These are phyloP conservation scores for Magnolia kwangsiensis DNA, from an alignment of 164 flowering plant genomes.

Conservation along the genomic window DNA sequence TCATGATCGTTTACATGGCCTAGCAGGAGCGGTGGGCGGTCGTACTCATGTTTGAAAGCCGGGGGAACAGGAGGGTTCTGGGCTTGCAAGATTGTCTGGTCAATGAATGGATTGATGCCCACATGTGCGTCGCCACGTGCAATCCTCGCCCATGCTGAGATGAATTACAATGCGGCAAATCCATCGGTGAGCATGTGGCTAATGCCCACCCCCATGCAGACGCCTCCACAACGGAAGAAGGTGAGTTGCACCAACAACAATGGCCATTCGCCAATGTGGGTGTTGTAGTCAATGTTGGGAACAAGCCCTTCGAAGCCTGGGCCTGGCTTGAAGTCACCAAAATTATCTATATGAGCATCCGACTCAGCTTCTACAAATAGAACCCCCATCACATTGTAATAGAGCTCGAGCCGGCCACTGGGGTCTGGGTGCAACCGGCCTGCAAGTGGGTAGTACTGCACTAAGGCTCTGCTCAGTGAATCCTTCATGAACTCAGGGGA, in stretches of 20 bases:
- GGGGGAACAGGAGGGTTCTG: constrained; percentile 12
- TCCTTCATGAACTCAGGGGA: no score
- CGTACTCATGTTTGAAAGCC: constrained; percentile 11
- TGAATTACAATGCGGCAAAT: constrained; percentile 34
- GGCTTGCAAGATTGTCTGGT: constrained; percentile 22
- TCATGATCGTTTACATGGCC: constrained; percentile 19
- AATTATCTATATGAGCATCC: constrained; percentile 20
- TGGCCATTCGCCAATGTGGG: constrained; percentile 34
- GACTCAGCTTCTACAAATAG: constrained; percentile 37
- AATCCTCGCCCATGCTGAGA: constrained; percentile 44
- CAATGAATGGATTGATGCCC: constrained; percentile 24
- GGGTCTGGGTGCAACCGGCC: constrained; percentile 34
- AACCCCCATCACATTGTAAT: constrained; percentile 42
- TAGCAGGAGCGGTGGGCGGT: constrained; percentile 28
- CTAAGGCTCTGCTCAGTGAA: constrained; percentile 5
- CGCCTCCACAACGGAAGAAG: constrained; percentile 39
- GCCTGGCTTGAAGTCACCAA: background rate
- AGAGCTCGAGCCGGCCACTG: constrained; percentile 37
- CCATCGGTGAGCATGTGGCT: constrained; percentile 49
- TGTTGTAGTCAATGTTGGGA: constrained; percentile 32
- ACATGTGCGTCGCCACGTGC: constrained; percentile 29
- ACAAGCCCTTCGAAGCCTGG: constrained; percentile 20
- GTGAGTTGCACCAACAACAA: constrained; percentile 41
- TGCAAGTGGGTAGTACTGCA: constrained; percentile 42
- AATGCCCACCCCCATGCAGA: constrained; percentile 23